A percentile compares a stretch with the other conserved stretches of the same genome.
Evolutionary conservation across 192 early-diverging fungal species (phyloP).

Genomic region (Chytriomyces sp.): DNA sequence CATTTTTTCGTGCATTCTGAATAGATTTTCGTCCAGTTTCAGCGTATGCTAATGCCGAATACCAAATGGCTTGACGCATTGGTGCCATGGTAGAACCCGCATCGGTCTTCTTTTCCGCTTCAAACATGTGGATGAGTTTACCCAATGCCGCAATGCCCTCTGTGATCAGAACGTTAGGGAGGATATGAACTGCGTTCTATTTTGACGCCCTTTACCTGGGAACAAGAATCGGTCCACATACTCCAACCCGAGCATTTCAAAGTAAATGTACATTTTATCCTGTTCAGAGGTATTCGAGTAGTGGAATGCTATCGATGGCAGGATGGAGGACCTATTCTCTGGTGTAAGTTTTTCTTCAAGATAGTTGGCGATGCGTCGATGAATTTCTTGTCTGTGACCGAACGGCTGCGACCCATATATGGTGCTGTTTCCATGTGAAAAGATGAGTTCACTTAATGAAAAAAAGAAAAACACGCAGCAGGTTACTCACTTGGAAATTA

Average conservation of each 20-base stretch:
- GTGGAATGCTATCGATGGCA: conserved; percentile 35
- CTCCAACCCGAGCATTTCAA: conserved; percentile 36
- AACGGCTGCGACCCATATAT: conserved; percentile 44
- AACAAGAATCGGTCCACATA: conserved; percentile 22
- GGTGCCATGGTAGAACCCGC: not conserved
- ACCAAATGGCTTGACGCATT: conserved; percentile 32
- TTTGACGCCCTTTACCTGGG: conserved; percentile 10
- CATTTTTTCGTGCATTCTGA: conserved; percentile 20
- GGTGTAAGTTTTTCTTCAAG: conserved; percentile 18
- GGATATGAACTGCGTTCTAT: not conserved
- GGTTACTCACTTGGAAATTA: conserved; percentile 25
- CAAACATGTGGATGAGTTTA: conserved; percentile 32
- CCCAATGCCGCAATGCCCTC: conserved; percentile 30
- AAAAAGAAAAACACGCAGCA: not conserved
- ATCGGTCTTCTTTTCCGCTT: conserved; percentile 22
- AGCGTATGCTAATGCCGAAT: conserved; percentile 28
- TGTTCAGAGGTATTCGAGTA: conserved; percentile 35
- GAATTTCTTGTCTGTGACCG: conserved; percentile 38
- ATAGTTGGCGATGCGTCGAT: conserved; percentile 30
- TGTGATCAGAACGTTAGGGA: not conserved
- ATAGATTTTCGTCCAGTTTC: conserved; percentile 16
- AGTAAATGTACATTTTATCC: conserved; percentile 35
- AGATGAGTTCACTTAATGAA: not conserved
- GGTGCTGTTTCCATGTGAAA: conserved; percentile 5
- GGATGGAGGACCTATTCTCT: conserved; percentile 25